A percentile compares a stretch with the other conserved stretches of the same genome.
Conservation (phyloP, 2,329 filamentous ascomycete genomes). For the Fusarium staphyleae region DNA sequence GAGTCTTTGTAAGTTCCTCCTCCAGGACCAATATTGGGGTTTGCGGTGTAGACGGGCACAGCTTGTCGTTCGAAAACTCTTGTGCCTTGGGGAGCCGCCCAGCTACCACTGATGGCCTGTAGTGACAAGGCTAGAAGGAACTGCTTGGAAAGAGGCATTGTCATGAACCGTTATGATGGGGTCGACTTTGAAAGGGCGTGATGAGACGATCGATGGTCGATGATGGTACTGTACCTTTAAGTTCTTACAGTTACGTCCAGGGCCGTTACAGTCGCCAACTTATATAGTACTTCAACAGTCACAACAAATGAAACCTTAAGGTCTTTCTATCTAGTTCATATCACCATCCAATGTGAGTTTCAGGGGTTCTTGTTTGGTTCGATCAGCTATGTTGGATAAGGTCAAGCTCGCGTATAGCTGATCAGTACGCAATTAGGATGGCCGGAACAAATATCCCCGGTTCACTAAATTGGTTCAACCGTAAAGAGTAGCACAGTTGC, state of each 20-base stretch:
- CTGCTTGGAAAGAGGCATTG: constrained; percentile 2
- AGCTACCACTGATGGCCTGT: not conserved
- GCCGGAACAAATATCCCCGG: not conserved
- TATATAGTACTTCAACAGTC: not conserved
- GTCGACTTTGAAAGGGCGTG: too few species aligned
- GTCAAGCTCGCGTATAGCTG: not conserved
- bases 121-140: not conserved
- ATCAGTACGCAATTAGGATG: not conserved
- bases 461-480: not conserved
- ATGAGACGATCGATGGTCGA: too few species aligned
- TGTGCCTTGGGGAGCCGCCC: constrained; percentile 1
- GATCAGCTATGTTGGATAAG: not conserved
- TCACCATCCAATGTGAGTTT: not conserved
- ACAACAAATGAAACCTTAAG: not conserved
- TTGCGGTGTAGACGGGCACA: constrained; percentile 35
- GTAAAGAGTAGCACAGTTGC: not conserved
- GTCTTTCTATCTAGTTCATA: not conserved
- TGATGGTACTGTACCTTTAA: not conserved
- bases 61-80: not conserved
- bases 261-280: not conserved
- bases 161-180: too few species aligned
- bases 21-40: constrained; percentile 42
- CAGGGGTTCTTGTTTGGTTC: not conserved
- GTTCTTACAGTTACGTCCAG: too few species aligned
- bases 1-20: constrained; percentile 43